Evolutionary conservation across 148 eudicot genomes (phyloP).

Genomic region (Vaccinium myrtillus): DNA sequence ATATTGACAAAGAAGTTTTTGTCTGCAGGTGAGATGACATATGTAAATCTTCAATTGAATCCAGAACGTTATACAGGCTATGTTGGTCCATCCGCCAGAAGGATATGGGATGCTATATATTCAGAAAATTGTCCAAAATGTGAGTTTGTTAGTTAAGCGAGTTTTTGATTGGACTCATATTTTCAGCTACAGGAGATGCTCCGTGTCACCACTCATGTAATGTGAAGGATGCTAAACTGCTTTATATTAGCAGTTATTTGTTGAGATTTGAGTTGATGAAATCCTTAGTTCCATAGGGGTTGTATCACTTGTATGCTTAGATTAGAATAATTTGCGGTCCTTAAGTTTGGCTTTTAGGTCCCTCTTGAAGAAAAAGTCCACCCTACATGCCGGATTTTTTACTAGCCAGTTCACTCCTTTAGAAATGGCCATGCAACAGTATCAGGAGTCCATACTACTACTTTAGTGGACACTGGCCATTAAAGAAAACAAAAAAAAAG

Average conservation of each 20-base stretch:
- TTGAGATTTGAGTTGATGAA: not conserved
- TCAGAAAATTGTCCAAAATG: slow-evolving; percentile 95
- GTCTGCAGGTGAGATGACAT: slow-evolving; percentile 92
- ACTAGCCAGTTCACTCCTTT: not conserved
- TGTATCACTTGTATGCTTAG: not conserved
- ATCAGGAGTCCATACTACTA: not conserved
- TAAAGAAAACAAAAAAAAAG: not conserved
- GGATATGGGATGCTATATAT: slow-evolving; percentile 97
- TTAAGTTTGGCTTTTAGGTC: not conserved
- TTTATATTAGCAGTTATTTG: not conserved
- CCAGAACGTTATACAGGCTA: slow-evolving; percentile 92
- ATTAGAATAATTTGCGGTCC: slow-evolving; percentile 10
- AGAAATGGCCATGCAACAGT: not conserved
- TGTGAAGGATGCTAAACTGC: not conserved
- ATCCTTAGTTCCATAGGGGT: not conserved
- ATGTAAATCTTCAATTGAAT: slow-evolving; percentile 85
- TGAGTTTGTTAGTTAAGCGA: slow-evolving; percentile 28
- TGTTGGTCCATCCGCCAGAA: slow-evolving; percentile 86
- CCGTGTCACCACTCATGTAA: not conserved
- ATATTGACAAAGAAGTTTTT: not conserved
- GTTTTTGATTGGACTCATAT: not conserved
- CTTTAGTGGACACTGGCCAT: not conserved
- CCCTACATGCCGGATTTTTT: not conserved
- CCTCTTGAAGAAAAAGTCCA: not conserved
- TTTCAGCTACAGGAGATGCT: not conserved